Percentiles rank a stretch among this genome's conserved stretches.
phyloP scores from a whole-genome alignment of 495 filamentous ascomycete genomes.

The Xylaria palmicola region DNA sequence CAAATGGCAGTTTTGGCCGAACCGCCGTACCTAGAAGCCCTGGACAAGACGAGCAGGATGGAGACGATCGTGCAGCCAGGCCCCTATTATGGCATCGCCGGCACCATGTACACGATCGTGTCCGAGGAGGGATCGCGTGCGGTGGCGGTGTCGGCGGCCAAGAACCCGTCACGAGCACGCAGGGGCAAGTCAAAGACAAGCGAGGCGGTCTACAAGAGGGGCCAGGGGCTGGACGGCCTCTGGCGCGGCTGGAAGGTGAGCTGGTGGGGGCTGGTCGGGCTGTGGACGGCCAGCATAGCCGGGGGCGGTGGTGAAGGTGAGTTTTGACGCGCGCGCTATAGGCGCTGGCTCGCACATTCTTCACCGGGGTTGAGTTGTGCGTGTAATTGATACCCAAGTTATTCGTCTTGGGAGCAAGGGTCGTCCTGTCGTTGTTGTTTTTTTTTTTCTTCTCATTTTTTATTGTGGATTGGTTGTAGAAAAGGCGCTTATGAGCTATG shows the following conservation, averaged over 20 bases:
- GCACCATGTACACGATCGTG: conserved; percentile 84
- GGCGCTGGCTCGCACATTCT: too few relatives aligned
- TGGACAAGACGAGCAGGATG: conserved; percentile 45
- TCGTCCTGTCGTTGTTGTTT: too few relatives aligned
- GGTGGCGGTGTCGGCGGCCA: conserved; percentile 34
- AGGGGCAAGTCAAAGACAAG: conserved; percentile 37
- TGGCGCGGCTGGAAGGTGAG: conserved; percentile 94
- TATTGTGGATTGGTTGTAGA: conserved; percentile 5
- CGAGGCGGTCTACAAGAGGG: conserved; percentile 56
- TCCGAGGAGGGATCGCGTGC: conserved; percentile 71
- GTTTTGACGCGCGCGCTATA: conserved; percentile 37
- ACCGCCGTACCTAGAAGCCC: conserved; percentile 39
- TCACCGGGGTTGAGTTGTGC: too few relatives aligned
- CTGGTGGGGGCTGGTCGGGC: conserved; percentile 90
- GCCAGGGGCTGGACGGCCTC: conserved; percentile 80
- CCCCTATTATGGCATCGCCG: conserved; percentile 75
- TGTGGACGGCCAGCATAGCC: conserved; percentile 60
- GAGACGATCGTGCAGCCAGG: conserved; percentile 74
- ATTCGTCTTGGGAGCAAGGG: background rate
- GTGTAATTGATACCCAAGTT: background rate
- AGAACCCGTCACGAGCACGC: conserved; percentile 25
- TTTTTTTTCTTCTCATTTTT: too few relatives aligned
- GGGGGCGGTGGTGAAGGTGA: conserved; percentile 50
- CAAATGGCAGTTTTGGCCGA: conserved; percentile 66
- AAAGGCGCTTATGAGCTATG: conserved; percentile 29